Conservation (phyloP, 768 basidiomycete genomes). For the Lentinula sp. region DNA sequence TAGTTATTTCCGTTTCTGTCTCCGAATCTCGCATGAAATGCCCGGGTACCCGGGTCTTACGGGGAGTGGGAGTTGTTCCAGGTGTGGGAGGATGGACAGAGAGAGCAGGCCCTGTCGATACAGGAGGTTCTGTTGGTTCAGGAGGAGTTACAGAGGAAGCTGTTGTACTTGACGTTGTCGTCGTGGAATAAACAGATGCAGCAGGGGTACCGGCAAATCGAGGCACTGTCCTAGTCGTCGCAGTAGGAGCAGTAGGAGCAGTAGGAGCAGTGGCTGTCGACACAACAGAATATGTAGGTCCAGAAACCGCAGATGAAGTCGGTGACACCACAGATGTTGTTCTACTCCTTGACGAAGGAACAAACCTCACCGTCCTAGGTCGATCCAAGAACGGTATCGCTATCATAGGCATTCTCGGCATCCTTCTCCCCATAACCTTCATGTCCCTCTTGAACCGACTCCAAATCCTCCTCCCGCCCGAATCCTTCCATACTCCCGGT, state of each 20-base stretch:
- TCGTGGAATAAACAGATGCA: background rate
- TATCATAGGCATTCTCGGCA: slow-evolving; percentile 7
- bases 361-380: slow-evolving; percentile 19
- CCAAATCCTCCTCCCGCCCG: slow-evolving; percentile 22
- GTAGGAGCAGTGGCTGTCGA: background rate
- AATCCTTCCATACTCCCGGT: slow-evolving; percentile 39
- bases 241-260: background rate
- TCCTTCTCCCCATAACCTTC: slow-evolving; percentile 13
- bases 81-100: slow-evolving; percentile 4
- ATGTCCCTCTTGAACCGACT: slow-evolving; percentile 27
- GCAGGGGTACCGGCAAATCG: background rate
- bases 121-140: background rate
- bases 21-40: slow-evolving; percentile 8
- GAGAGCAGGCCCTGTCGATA: background rate
- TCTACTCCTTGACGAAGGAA: slow-evolving; percentile 15
- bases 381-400: background rate
- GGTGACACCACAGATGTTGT: slow-evolving; percentile 8
- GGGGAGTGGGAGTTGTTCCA: background rate
- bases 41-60: background rate
- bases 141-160: background rate
- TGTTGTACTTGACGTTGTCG: background rate
- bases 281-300: background rate
- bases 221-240: background rate
- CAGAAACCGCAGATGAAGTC: slow-evolving; percentile 12
- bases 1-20: slow-evolving; percentile 6